A percentile compares a stretch with the other conserved stretches of the same genome.
These are phyloP conservation scores for Thalassiosira livingstoniorum DNA, from an alignment of 352 stramenopile genomes.

Conservation along the genomic window DNA sequence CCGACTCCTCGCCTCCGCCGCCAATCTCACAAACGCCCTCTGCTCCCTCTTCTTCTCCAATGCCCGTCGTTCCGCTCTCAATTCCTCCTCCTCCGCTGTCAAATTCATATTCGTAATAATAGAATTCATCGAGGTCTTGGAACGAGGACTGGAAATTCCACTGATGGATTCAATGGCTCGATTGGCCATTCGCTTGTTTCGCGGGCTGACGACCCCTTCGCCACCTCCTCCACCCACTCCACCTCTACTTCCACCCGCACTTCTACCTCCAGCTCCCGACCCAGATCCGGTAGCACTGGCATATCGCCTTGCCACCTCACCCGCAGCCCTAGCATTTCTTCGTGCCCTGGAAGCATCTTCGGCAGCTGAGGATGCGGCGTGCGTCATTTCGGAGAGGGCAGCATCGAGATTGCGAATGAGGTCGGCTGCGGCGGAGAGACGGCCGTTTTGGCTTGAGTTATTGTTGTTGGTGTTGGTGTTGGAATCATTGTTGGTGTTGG, in stretches of 20 bases:
- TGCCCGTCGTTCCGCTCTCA: neutral
- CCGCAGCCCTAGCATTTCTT: conserved; percentile 1
- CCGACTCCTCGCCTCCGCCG: neutral
- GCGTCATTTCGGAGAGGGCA: conserved; percentile 59
- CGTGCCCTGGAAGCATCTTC: neutral
- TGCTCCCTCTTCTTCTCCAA: neutral
- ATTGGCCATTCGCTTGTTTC: too few species aligned
- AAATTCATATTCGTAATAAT: too few species aligned
- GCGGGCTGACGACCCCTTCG: too few species aligned
- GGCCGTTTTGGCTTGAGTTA: too few species aligned
- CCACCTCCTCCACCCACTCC: neutral
- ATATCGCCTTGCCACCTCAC: neutral
- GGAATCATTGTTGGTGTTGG: too few species aligned
- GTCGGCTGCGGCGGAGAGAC: conserved; percentile 56
- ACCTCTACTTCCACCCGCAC: neutral
- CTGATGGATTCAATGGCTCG: too few species aligned
- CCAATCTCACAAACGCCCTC: neutral
- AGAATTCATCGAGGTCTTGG: too few species aligned
- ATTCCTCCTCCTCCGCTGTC: neutral
- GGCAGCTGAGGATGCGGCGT: conserved; percentile 6
- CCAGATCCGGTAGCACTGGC: too few species aligned
- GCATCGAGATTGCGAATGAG: conserved; percentile 72
- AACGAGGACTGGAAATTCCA: too few species aligned
- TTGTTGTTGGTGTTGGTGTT: too few species aligned
- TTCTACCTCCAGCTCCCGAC: too few species aligned